These are phyloP conservation scores for Dalbergia cultrata DNA, from an alignment of 306 rosid genomes.

Conservation along the genomic window DNA sequence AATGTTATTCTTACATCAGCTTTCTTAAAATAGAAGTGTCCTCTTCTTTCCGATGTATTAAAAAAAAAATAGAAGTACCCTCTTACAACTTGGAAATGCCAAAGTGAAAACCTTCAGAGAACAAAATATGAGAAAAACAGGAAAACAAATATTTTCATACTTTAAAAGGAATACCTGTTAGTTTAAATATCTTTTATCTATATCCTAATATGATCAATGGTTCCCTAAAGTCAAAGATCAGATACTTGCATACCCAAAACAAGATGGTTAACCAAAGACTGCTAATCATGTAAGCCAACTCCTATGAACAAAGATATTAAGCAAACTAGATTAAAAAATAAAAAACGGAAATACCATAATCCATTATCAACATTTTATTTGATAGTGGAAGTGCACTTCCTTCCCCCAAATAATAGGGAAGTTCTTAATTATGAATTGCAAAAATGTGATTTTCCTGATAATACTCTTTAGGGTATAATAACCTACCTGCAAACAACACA, in stretches of 20 bases:
- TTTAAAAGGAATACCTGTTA: neutral
- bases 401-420: slow-evolving; percentile 9
- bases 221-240: slow-evolving; percentile 7
- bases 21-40: neutral
- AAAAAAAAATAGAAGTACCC: neutral
- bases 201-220: neutral
- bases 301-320: neutral
- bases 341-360: neutral
- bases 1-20: neutral
- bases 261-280: neutral
- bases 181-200: neutral
- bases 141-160: neutral
- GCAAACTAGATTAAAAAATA: neutral
- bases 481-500: slow-evolving; percentile 96
- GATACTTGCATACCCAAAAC: slow-evolving; percentile 10
- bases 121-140: neutral
- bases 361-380: slow-evolving; percentile 36
- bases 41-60: too few relatives aligned
- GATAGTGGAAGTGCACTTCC: slow-evolving; percentile 5
- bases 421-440: neutral
- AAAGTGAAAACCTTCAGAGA: neutral
- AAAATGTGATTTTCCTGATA: slow-evolving; percentile 4
- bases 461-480: slow-evolving; percentile 18
- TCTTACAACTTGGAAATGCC: neutral
- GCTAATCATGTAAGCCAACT: neutral